Conservation (phyloP, 2,329 filamentous ascomycete species). For the Stagonosporopsis tanaceti region DNA sequence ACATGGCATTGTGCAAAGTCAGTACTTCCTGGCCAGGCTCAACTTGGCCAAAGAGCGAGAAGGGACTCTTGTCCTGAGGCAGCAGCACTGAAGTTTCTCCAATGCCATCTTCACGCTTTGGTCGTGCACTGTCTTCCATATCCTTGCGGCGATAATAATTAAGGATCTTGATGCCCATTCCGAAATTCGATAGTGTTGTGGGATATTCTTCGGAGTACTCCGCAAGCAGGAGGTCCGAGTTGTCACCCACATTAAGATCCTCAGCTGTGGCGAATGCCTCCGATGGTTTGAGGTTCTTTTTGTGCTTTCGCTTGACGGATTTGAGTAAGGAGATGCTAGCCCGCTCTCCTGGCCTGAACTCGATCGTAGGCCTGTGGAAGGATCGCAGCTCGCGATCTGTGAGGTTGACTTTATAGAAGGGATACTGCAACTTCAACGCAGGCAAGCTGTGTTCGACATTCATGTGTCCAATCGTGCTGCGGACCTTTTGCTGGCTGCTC, state of each 20-base stretch:
- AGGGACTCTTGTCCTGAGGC: conserved; percentile 94
- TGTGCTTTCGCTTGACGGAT: conserved; percentile 75
- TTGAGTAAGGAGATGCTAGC: conserved; percentile 78
- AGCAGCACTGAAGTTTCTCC: conserved; percentile 89
- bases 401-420: conserved; percentile 91
- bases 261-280: conserved; percentile 82
- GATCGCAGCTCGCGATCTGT: conserved; percentile 75
- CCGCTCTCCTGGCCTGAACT: conserved; percentile 73
- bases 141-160: conserved; percentile 95
- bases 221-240: conserved; percentile 84
- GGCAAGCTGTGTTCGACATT: conserved; percentile 95
- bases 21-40: conserved; percentile 89
- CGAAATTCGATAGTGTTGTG: conserved; percentile 91
- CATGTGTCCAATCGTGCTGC: conserved; percentile 88
- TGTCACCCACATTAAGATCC: conserved; percentile 86
- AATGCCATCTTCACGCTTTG: conserved; percentile 73
- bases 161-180: conserved; percentile 94
- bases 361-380: conserved; percentile 83
- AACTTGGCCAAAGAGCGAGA: conserved; percentile 92
- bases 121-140: conserved; percentile 74
- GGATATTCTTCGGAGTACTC: conserved; percentile 97
- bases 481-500: conserved; percentile 94
- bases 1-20: conserved; percentile 95
- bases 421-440: conserved; percentile 89
- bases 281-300: conserved; percentile 79